Conservation (phyloP, 352 stramenopile species). For the Phytophthora fragariaefolia region DNA sequence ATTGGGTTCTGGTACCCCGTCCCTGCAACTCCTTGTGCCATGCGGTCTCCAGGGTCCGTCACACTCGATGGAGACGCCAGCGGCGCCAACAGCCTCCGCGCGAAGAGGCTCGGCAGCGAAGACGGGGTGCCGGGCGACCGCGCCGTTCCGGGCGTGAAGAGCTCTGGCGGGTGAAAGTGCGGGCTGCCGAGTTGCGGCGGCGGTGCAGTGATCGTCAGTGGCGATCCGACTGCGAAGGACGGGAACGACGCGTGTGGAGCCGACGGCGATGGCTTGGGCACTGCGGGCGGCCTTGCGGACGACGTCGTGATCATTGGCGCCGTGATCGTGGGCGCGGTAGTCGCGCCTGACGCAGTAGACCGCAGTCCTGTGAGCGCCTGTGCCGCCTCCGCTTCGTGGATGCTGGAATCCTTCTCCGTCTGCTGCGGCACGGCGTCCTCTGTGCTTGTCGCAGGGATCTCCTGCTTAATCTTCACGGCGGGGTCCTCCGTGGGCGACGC, state of each 20-base stretch:
- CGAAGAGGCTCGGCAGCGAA: conserved; percentile 59
- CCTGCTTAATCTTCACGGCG: conserved; percentile 32
- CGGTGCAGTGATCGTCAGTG: conserved; percentile 59
- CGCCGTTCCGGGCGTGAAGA: conserved; percentile 34
- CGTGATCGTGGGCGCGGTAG: conserved; percentile 12
- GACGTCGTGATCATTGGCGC: conserved; percentile 17
- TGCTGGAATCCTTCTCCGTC: conserved; percentile 38
- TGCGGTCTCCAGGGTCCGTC: conserved; percentile 27
- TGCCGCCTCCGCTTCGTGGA: conserved; percentile 71
- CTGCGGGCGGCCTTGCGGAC: conserved; percentile 28
- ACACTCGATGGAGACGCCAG: conserved; percentile 41
- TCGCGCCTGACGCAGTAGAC: conserved; percentile 20
- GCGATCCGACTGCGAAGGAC: conserved; percentile 40
- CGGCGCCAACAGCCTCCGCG: conserved; percentile 48
- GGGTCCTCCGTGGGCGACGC: conserved; percentile 7
- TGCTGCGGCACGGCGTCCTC: conserved; percentile 12
- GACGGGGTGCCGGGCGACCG: conserved; percentile 42
- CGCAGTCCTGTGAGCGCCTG: conserved; percentile 79
- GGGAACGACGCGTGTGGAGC: conserved; percentile 39
- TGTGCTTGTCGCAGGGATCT: conserved; percentile 1
- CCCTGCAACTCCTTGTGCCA: conserved; percentile 27
- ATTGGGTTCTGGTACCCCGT: conserved; percentile 33
- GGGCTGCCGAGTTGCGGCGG: conserved; percentile 35
- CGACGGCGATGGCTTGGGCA: conserved; percentile 31
- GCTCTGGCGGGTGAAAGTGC: conserved; percentile 45